phyloP scores from a whole-genome alignment of 805 yeast genomes.

The Candida ficus region DNA sequence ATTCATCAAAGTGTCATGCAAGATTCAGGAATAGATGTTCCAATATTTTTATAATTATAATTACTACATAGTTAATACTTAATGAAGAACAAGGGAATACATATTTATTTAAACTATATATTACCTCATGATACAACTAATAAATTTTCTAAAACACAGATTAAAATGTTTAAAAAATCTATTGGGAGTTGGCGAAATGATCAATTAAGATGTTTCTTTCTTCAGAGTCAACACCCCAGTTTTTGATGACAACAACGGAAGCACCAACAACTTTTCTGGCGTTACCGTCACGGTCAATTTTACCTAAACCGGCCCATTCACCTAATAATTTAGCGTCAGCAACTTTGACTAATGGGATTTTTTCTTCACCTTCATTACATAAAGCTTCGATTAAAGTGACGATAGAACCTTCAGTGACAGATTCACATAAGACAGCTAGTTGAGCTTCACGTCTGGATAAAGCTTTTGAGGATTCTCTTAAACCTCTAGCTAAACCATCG shows the following conservation, averaged over 20 bases:
- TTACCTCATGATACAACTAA: not conserved
- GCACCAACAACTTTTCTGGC: constrained; percentile 99
- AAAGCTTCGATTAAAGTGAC: constrained; percentile 98
- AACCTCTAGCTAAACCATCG: constrained; percentile 99
- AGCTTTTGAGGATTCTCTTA: constrained; percentile 99
- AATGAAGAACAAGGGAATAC: constrained; percentile 1
- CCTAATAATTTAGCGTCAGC: constrained; percentile 99
- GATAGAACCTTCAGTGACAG: constrained; percentile 97
- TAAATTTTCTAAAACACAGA: not conserved
- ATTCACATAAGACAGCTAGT: constrained; percentile 94
- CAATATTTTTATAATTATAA: constrained; percentile 17
- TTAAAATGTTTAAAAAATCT: constrained; percentile 27
- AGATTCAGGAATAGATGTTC: constrained; percentile 18
- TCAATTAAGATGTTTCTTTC: constrained; percentile 95
- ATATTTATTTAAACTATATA: not conserved
- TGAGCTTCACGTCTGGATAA: constrained; percentile 96
- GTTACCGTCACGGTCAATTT: constrained; percentile 99
- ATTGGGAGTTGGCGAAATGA: constrained; percentile 89
- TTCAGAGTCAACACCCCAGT: constrained; percentile 99
- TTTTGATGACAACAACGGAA: constrained; percentile 98
- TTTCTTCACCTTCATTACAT: constrained; percentile 95
- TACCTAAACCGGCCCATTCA: constrained; percentile 99
- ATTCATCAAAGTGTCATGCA: not conserved
- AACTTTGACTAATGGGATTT: constrained; percentile 97
- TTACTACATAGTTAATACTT: too few relatives aligned